phyloP scores from a whole-genome alignment of 2,329 filamentous ascomycete species.

The Colletotrichum filicis region DNA sequence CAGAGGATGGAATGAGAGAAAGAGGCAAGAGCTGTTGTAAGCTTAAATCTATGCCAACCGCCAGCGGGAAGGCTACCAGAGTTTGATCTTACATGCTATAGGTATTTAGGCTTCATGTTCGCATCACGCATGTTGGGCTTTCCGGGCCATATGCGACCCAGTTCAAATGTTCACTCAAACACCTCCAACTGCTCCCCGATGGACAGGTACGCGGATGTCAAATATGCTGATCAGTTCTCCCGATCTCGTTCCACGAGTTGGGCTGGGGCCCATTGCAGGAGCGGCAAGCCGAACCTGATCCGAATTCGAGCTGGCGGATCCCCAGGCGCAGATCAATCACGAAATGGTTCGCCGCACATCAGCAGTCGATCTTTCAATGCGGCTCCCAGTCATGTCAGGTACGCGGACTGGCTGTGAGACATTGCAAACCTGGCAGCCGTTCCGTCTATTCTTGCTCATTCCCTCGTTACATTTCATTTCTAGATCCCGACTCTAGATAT shows the following conservation, averaged over 20 bases:
- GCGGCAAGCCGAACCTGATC: background rate
- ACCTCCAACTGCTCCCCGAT: background rate
- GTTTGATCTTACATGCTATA: background rate
- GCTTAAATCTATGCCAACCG: background rate
- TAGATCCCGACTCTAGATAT: background rate
- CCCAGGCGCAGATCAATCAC: constrained; percentile 11
- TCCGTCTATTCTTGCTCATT: background rate
- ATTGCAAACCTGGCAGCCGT: background rate
- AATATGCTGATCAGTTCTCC: background rate
- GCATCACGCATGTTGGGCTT: background rate
- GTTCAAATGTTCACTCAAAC: background rate
- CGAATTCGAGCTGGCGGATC: constrained; percentile 12
- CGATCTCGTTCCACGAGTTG: background rate
- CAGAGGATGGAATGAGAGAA: background rate
- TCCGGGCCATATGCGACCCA: background rate
- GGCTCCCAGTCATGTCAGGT: background rate
- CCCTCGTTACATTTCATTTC: background rate
- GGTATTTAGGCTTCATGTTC: background rate
- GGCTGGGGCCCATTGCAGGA: background rate
- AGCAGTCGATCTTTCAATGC: constrained; percentile 11
- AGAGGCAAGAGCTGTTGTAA: background rate
- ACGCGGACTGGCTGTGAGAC: too few relatives aligned
- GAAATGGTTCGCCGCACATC: constrained; percentile 7
- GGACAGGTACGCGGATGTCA: background rate
- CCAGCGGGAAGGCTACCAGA: background rate